These are phyloP conservation scores for Polychytrium aggregatum DNA, from an alignment of 192 early-diverging fungal species.

Conservation along the genomic window DNA sequence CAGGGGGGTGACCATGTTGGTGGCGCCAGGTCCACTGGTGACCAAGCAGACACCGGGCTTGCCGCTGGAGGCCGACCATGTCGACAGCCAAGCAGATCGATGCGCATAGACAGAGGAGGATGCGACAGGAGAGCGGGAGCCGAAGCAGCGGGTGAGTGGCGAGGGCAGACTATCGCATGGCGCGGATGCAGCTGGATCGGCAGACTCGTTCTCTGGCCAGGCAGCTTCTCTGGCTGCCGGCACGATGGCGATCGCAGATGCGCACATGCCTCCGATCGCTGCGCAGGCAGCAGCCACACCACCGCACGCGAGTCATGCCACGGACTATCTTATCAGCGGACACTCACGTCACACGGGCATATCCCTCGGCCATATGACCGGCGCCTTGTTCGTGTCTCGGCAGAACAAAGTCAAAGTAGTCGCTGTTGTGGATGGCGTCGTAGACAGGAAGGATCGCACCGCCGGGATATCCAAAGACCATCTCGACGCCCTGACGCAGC, in stretches of 20 bases:
- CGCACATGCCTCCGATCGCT: too few relatives aligned
- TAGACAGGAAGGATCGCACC: constrained; percentile 98
- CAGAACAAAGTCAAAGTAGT: constrained; percentile 92
- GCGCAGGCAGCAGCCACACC: too few relatives aligned
- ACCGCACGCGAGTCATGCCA: too few relatives aligned
- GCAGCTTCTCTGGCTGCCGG: too few relatives aligned
- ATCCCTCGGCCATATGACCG: constrained; percentile 97
- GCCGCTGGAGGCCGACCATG: constrained; percentile 37
- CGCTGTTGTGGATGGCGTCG: constrained; percentile 93
- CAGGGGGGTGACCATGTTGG: constrained; percentile 95
- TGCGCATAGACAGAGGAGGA: too few relatives aligned
- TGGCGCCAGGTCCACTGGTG: constrained; percentile 94
- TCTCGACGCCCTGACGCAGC: constrained; percentile 82
- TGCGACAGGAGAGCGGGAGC: too few relatives aligned
- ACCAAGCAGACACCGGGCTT: constrained; percentile 70
- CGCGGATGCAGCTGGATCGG: too few relatives aligned
- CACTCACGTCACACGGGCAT: constrained; percentile 73
- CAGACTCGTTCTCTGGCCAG: too few relatives aligned
- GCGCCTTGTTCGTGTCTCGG: constrained; percentile 97
- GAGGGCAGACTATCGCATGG: constrained; percentile 1
- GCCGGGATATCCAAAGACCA: constrained; percentile 96
- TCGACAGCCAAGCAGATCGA: too few relatives aligned
- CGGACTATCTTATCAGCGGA: too few relatives aligned
- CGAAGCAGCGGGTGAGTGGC: too few relatives aligned
- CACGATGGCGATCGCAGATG: too few relatives aligned